Evolutionary conservation across 805 yeast species (phyloP), one percentile per base, ranked within the genome.

Genomic region (Myxozyma vanderwaltii): DNA sequence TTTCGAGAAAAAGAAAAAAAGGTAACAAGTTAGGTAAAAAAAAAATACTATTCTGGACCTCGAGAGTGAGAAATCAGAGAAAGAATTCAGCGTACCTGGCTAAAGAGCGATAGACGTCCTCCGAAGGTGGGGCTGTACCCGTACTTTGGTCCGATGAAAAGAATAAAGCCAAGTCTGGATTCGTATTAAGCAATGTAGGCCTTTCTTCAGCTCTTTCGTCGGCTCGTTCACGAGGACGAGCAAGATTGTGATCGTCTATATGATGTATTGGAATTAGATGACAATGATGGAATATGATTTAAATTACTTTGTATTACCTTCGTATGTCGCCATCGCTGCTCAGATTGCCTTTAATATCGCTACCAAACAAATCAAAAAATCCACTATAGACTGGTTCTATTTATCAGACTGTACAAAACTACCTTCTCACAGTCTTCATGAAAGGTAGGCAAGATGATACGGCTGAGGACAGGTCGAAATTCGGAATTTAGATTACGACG

Each of bases 161-260:
- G 40, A 62, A 62, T 4, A 61, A 36, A 2, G 65, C 61, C 7
- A 62, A 52, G 31, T 62, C 65, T 2, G 65, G 65, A 21, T 60
- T 58, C 46, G 53, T n/a, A 35, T 56, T 45, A 13, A 51, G 26
- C 43, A 59, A 51, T 1, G 65, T 56, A 26, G 55, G 61, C 13
- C 64, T 57, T 19, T 39, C 56, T 4, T 40, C 54, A 19, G 31
- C 24, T 7, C 21, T 21, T 7, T 12, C 43, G 15, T 39, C 54
- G 5, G 35, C n/a, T 8, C 48, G 38, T 17, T 19, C 44, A 6
- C 36, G 54, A 27, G 36, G 49, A 5, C 31, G 45, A 24, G 54
- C 5, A 13, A 62, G 35, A 26, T 62, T 62, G 44, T 62, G 65
- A 45, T 62, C 65, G 46, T 62, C 65, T 62, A 31, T n/a, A 13